phyloP scores from a whole-genome alignment of 768 basidiomycete genomes.

The Auriscalpium microsporum region DNA sequence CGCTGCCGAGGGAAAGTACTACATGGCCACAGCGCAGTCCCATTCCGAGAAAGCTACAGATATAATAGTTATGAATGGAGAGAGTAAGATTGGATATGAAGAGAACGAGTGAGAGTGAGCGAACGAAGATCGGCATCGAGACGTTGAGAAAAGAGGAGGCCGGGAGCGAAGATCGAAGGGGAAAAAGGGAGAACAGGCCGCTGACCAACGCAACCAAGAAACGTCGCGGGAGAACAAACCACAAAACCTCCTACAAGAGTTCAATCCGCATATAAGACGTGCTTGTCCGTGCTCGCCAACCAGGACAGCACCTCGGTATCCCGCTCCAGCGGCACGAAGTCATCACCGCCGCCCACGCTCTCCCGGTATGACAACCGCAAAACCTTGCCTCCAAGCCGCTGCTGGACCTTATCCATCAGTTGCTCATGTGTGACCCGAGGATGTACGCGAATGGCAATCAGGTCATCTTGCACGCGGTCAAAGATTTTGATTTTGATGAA shows the following conservation, averaged over 20 bases:
- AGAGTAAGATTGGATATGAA: neutral
- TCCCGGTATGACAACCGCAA: slow-evolving; percentile 66
- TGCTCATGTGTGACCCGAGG: slow-evolving; percentile 81
- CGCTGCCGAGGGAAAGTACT: neutral
- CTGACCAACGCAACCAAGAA: neutral
- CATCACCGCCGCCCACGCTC: slow-evolving; percentile 54
- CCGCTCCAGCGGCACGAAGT: slow-evolving; percentile 51
- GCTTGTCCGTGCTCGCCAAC: slow-evolving; percentile 74
- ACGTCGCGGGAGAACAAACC: neutral
- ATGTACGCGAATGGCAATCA: slow-evolving; percentile 95
- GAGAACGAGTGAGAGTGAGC: neutral
- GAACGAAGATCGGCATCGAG: neutral
- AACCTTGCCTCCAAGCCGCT: slow-evolving; percentile 73
- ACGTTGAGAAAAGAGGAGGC: neutral
- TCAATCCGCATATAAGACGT: slow-evolving; percentile 75
- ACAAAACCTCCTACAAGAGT: neutral
- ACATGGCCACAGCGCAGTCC: neutral
- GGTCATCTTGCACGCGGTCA: slow-evolving; percentile 84
- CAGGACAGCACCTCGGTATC: slow-evolving; percentile 62
- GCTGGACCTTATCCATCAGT: slow-evolving; percentile 86
- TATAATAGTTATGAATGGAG: slow-evolving; percentile 2
- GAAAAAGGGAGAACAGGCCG: neutral
- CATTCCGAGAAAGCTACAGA: neutral
- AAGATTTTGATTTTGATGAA: slow-evolving; percentile 99
- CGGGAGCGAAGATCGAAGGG: neutral